These are phyloP conservation scores for Coemansia sp. DNA, from an alignment of 192 early-diverging fungal genomes.

Conservation along the genomic window DNA sequence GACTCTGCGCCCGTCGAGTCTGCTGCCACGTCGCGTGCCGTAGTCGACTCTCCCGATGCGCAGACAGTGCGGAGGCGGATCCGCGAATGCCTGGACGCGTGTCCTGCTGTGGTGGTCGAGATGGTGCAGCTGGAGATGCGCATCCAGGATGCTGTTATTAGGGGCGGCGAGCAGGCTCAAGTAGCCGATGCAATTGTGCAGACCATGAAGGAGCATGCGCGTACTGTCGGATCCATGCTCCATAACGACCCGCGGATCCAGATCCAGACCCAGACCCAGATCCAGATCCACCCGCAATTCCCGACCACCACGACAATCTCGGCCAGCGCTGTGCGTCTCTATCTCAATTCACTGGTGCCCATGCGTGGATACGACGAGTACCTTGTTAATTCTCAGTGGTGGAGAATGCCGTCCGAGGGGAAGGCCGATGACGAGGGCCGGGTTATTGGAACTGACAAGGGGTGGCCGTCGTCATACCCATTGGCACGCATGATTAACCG, in stretches of 20 bases:
- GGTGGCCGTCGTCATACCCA: constrained; percentile 43
- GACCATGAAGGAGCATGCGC: constrained; percentile 32
- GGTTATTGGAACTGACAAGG: constrained; percentile 22
- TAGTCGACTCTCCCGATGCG: constrained; percentile 17
- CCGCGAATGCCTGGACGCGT: constrained; percentile 34
- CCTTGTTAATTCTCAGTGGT: constrained; percentile 53
- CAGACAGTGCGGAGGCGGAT: constrained; percentile 33
- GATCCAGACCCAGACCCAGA: background rate
- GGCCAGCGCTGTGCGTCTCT: constrained; percentile 52
- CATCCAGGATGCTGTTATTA: constrained; percentile 49
- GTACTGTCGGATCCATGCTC: constrained; percentile 13
- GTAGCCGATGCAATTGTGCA: constrained; percentile 46
- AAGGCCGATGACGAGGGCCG: background rate
- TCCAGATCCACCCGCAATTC: constrained; percentile 39
- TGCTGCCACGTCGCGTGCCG: background rate
- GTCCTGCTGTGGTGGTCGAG: constrained; percentile 39
- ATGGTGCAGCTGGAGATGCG: constrained; percentile 53
- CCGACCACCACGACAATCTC: constrained; percentile 50
- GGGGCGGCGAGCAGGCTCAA: constrained; percentile 49
- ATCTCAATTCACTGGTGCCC: constrained; percentile 51
- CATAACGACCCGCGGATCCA: background rate
- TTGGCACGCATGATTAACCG: constrained; percentile 41
- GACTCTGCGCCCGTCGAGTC: no score
- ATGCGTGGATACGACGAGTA: constrained; percentile 52
- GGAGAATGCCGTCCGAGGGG: constrained; percentile 45